These are phyloP conservation scores for Dioszegia crocea DNA, from an alignment of 768 basidiomycete species.

Conservation along the genomic window DNA sequence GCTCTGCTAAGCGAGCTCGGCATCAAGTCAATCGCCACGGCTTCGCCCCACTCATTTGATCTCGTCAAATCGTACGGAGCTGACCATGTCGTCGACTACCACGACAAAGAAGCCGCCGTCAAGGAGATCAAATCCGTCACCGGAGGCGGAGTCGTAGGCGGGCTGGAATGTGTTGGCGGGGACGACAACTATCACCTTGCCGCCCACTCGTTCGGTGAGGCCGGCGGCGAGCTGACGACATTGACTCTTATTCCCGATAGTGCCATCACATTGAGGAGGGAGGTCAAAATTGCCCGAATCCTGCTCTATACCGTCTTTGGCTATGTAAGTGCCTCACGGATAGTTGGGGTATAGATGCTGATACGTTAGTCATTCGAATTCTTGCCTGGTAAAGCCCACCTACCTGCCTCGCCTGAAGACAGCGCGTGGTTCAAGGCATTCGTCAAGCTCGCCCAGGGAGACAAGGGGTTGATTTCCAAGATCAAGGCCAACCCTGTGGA, in stretches of 20 bases:
- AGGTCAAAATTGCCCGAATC: conserved; percentile 26
- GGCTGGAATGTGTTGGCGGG: conserved; percentile 33
- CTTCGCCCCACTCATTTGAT: conserved; percentile 50
- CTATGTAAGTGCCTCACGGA: conserved; percentile 15
- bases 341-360: too few relatives aligned
- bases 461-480: conserved; percentile 18
- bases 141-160: conserved; percentile 20
- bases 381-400: conserved; percentile 11
- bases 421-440: conserved; percentile 19
- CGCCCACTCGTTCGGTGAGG: conserved; percentile 17
- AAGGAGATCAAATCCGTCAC: conserved; percentile 36
- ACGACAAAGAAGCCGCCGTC: conserved; percentile 26
- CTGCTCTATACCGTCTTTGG: conserved; percentile 37
- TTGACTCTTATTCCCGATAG: conserved; percentile 20
- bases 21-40: conserved; percentile 49
- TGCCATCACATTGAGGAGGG: conserved; percentile 13
- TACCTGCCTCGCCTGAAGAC: conserved; percentile 26
- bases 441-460: conserved; percentile 9
- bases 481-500: conserved; percentile 39
- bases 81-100: conserved; percentile 53
- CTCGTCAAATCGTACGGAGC: conserved; percentile 52
- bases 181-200: conserved; percentile 26
- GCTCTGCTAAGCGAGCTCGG: conserved; percentile 35
- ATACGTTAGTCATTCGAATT: conserved; percentile 34
- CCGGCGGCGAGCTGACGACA: conserved; percentile 24